Conservation (phyloP, 2,329 filamentous ascomycete genomes). For the Alternaria burnsii region DNA sequence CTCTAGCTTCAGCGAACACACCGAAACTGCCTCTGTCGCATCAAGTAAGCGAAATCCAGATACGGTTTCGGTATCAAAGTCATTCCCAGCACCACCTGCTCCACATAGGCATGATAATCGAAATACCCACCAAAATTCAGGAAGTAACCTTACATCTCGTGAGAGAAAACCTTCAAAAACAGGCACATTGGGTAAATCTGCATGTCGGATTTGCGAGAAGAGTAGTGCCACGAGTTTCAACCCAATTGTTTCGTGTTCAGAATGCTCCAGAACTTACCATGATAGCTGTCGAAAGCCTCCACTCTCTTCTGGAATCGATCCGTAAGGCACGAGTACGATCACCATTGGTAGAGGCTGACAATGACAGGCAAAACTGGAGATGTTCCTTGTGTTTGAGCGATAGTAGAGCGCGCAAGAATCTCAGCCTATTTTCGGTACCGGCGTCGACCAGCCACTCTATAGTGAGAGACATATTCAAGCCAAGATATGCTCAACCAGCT, state of each 20-base stretch:
- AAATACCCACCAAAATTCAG: neutral
- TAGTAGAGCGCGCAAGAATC: neutral
- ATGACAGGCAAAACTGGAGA: conserved; percentile 20
- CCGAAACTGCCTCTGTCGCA: neutral
- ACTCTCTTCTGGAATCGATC: conserved; percentile 13
- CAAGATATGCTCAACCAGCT: neutral
- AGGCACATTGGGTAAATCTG: conserved; percentile 13
- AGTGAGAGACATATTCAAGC: conserved; percentile 8
- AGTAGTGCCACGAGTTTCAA: conserved; percentile 31
- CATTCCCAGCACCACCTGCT: neutral
- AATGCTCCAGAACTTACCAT: conserved; percentile 48
- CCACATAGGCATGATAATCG: neutral
- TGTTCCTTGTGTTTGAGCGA: conserved; percentile 23
- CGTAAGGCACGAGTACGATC: conserved; percentile 14
- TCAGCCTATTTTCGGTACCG: neutral
- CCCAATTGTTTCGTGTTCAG: conserved; percentile 43
- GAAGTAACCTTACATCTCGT: neutral
- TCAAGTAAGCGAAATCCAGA: neutral
- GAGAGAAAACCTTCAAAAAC: conserved; percentile 24
- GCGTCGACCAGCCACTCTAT: neutral
- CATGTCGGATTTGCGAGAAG: conserved; percentile 45
- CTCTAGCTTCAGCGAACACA: neutral
- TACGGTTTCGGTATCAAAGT: neutral
- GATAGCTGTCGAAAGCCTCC: conserved; percentile 44
- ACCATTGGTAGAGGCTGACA: conserved; percentile 10